A percentile compares a stretch with the other conserved stretches of the same genome.
Conservation (phyloP, 192 early-diverging fungal species). For the Coemansia biformis region DNA sequence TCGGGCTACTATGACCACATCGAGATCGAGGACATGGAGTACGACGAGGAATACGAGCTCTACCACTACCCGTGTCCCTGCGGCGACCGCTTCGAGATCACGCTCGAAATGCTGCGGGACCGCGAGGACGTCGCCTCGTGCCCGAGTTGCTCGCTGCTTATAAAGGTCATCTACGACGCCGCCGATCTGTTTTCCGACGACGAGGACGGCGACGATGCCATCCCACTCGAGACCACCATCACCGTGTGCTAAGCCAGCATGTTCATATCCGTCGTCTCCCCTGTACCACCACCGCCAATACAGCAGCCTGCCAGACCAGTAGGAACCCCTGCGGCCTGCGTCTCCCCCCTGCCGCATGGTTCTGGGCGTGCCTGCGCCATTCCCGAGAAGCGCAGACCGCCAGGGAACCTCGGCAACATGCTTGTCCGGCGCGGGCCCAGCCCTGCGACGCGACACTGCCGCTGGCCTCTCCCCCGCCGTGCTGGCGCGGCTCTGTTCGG, state of each 20-base stretch:
- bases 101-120: constrained; percentile 65
- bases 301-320: too few relatives aligned
- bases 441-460: too few relatives aligned
- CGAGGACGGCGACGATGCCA: constrained; percentile 27
- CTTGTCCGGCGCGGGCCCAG: too few relatives aligned
- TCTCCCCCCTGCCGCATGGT: too few relatives aligned
- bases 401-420: too few relatives aligned
- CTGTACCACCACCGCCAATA: too few relatives aligned
- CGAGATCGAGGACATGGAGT: constrained; percentile 88
- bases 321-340: too few relatives aligned
- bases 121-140: constrained; percentile 88
- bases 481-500: too few relatives aligned
- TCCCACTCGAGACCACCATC: constrained; percentile 18
- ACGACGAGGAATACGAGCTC: constrained; percentile 71
- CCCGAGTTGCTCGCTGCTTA: constrained; percentile 87
- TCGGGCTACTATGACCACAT: constrained; percentile 60
- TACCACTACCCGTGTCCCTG: constrained; percentile 96
- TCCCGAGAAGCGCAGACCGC: too few relatives aligned
- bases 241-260: constrained; percentile 4
- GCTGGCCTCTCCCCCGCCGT: too few relatives aligned
- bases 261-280: not conserved
- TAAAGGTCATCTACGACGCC: constrained; percentile 87
- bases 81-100: constrained; percentile 90
- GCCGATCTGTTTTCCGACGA: constrained; percentile 27
- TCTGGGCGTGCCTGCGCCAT: too few relatives aligned